phyloP scores from a whole-genome alignment of 768 basidiomycete species.

The Phylloporus sp. region DNA sequence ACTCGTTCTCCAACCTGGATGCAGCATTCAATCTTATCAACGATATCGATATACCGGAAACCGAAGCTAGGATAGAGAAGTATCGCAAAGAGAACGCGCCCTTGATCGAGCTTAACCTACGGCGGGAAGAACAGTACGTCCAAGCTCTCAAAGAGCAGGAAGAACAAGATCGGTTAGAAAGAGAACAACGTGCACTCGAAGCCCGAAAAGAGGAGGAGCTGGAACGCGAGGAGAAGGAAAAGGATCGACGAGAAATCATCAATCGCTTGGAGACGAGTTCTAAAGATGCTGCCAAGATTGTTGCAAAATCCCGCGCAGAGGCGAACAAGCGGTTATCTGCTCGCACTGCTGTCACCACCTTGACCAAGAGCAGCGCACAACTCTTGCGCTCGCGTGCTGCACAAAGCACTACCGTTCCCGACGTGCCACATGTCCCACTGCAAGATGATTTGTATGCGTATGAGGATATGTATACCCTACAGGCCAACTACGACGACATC shows the following conservation, averaged over 20 bases:
- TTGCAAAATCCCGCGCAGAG: slow-evolving; percentile 64
- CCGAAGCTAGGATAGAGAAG: slow-evolving; percentile 76
- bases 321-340: slow-evolving; percentile 59
- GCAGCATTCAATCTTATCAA: slow-evolving; percentile 94
- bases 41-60: slow-evolving; percentile 73
- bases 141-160: slow-evolving; percentile 74
- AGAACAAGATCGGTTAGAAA: slow-evolving; percentile 69
- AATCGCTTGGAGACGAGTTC: slow-evolving; percentile 77
- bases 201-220: slow-evolving; percentile 67
- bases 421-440: slow-evolving; percentile 75
- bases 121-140: slow-evolving; percentile 75
- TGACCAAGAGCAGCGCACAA: slow-evolving; percentile 44
- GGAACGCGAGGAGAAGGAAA: slow-evolving; percentile 73
- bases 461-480: slow-evolving; percentile 60
- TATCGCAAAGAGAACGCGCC: slow-evolving; percentile 81
- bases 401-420: slow-evolving; percentile 63
- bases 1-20: not conserved
- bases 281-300: slow-evolving; percentile 63
- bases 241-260: slow-evolving; percentile 69
- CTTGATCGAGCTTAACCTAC: slow-evolving; percentile 78
- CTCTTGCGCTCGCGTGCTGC: slow-evolving; percentile 61
- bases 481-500: slow-evolving; percentile 64
- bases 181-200: slow-evolving; percentile 65
- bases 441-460: slow-evolving; percentile 75
- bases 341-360: slow-evolving; percentile 42